A percentile compares a stretch with the other conserved stretches of the same genome.
Evolutionary conservation across 2,329 filamentous ascomycete species (phyloP).

Genomic region (Penicillium corylophilum): DNA sequence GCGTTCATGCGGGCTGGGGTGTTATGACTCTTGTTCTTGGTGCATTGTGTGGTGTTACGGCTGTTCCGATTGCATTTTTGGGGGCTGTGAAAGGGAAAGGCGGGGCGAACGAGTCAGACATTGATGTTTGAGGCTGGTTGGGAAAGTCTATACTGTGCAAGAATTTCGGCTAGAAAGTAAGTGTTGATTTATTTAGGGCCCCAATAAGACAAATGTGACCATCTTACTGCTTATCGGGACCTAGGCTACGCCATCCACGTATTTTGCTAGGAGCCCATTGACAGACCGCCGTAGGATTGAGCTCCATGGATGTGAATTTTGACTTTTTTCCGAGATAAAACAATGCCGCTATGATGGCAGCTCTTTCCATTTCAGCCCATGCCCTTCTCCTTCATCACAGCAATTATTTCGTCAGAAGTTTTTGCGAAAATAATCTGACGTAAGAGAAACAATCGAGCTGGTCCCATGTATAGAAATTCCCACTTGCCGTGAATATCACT

Average conservation of each 20-base stretch:
- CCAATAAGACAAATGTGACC: no score
- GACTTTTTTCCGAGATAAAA: no score
- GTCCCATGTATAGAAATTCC: not conserved
- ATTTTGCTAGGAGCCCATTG: no score
- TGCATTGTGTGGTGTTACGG: conserved; percentile 22
- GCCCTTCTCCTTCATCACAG: conserved; percentile 2
- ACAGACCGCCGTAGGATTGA: no score
- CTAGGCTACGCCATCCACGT: no score
- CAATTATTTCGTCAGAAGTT: not conserved
- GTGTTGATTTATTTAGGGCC: no score
- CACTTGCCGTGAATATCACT: not conserved
- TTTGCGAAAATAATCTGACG: not conserved
- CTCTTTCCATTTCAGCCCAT: not conserved
- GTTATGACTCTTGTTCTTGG: conserved; percentile 29
- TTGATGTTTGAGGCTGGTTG: not conserved
- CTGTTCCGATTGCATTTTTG: conserved; percentile 21
- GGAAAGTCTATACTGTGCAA: not conserved
- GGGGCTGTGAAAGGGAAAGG: not conserved
- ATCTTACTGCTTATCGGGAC: no score
- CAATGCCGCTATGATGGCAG: not conserved
- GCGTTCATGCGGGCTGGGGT: conserved; percentile 27
- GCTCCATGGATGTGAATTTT: no score
- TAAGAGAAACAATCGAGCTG: not conserved
- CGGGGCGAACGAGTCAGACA: not conserved
- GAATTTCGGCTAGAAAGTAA: no score